phyloP scores from a whole-genome alignment of 73 alveolate species.

The Urostyla sp. region DNA sequence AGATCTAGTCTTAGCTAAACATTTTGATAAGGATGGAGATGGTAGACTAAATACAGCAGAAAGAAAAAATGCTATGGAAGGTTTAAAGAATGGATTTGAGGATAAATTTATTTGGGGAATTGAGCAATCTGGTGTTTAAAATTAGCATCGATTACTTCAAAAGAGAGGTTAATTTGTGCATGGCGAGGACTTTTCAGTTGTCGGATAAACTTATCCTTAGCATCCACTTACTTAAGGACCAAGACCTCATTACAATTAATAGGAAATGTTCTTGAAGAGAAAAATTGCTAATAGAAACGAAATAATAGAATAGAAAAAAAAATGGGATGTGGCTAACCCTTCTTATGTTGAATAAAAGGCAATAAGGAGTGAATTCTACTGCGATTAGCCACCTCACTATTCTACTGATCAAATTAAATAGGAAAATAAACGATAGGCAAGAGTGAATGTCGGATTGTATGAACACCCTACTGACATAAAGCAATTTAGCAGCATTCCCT shows the following conservation, averaged over 20 bases:
- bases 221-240: conserved; percentile 73
- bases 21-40: conserved; percentile 83
- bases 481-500: conserved; percentile 72
- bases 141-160: conserved; percentile 83
- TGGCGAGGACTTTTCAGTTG: conserved; percentile 84
- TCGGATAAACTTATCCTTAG: conserved; percentile 87
- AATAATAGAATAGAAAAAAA: conserved; percentile 64
- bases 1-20: conserved; percentile 81
- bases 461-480: conserved; percentile 69
- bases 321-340: conserved; percentile 86
- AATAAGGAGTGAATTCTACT: conserved; percentile 62
- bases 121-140: conserved; percentile 82
- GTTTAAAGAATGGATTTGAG: conserved; percentile 80
- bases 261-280: conserved; percentile 69
- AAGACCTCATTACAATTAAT: conserved; percentile 60
- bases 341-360: conserved; percentile 55
- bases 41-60: conserved; percentile 85
- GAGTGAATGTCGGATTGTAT: conserved; percentile 74
- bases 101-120: conserved; percentile 88
- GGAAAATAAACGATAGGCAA: conserved; percentile 67
- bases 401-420: conserved; percentile 68
- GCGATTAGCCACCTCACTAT: conserved; percentile 74
- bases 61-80: conserved; percentile 80
- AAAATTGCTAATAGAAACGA: conserved; percentile 68
- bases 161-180: conserved; percentile 90